phyloP scores from a whole-genome alignment of 2,329 filamentous ascomycete genomes.

The Xylaria sp. region DNA sequence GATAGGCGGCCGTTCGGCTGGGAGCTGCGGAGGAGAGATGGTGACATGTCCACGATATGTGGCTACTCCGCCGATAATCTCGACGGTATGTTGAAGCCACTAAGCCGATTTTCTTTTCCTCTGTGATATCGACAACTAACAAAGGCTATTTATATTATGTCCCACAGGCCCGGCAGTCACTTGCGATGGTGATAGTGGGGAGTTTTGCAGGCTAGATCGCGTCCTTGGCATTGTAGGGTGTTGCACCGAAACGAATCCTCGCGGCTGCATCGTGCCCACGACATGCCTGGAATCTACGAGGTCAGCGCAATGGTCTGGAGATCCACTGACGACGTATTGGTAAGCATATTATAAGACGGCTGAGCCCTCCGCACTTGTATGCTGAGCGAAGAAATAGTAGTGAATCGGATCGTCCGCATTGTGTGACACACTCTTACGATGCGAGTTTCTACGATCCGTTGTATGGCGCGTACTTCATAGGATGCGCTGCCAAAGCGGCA shows the following conservation, averaged over 20 bases:
- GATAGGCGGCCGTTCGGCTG: conserved; percentile 38
- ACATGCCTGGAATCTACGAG: conserved; percentile 45
- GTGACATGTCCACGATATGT: conserved; percentile 40
- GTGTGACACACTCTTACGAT: conserved; percentile 48
- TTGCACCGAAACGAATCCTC: conserved; percentile 42
- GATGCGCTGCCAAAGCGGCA: conserved; percentile 43
- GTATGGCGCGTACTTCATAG: conserved; percentile 45
- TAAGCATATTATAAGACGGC: conserved; percentile 35
- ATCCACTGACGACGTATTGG: conserved; percentile 44
- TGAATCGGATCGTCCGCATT: conserved; percentile 42
- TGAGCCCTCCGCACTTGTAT: neutral
- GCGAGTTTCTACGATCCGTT: conserved; percentile 45
- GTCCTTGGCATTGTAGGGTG: conserved; percentile 44
- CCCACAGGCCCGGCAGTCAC: conserved; percentile 43
- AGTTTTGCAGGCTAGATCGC: conserved; percentile 41
- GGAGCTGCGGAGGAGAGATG: conserved; percentile 45
- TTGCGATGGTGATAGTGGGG: conserved; percentile 42
- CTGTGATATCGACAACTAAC: conserved; percentile 36
- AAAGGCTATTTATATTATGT: conserved; percentile 1
- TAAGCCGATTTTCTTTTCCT: neutral
- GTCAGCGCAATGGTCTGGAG: conserved; percentile 34
- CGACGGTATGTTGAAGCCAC: conserved; percentile 41
- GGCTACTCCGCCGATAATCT: conserved; percentile 43
- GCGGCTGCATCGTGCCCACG: conserved; percentile 45
- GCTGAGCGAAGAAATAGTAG: conserved; percentile 42